phyloP scores from a whole-genome alignment of 2,329 filamentous ascomycete species.

The Atkinsonella hypoxylon region DNA sequence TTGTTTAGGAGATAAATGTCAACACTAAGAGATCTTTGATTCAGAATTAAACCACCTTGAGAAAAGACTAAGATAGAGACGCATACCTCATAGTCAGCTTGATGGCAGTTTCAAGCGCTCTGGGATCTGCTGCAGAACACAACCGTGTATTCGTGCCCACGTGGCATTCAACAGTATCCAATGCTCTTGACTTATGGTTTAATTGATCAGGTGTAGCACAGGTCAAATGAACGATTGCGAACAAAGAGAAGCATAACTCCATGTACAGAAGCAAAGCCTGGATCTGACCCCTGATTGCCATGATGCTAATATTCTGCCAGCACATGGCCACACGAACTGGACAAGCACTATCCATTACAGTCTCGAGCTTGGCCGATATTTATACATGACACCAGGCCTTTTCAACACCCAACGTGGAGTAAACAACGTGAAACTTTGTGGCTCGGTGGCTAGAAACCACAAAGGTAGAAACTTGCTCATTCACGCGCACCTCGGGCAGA shows the following conservation, averaged over 20 bases:
- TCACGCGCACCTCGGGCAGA: conserved; percentile 11
- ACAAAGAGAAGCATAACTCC: background rate
- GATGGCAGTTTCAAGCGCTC: conserved; percentile 16
- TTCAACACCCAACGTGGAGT: background rate
- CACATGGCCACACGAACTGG: background rate
- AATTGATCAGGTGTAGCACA: background rate
- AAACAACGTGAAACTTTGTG: background rate
- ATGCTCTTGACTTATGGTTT: background rate
- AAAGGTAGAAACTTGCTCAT: conserved; percentile 21
- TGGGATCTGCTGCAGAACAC: background rate
- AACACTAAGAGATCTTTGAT: background rate
- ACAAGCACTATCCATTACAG: background rate
- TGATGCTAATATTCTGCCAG: conserved; percentile 14
- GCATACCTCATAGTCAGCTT: conserved; percentile 11
- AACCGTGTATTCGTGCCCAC: background rate
- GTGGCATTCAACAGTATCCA: background rate
- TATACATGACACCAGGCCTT: background rate
- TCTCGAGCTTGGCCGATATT: background rate
- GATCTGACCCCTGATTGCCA: conserved; percentile 16
- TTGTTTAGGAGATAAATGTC: conserved; percentile 8
- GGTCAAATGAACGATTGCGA: background rate
- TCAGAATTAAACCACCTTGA: too few relatives aligned
- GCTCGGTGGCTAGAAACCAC: background rate
- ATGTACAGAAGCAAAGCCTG: conserved; percentile 6
- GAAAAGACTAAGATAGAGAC: too few relatives aligned